These are phyloP conservation scores for Pugionium cornutum DNA, from an alignment of 345 rosid genomes.

Conservation along the genomic window DNA sequence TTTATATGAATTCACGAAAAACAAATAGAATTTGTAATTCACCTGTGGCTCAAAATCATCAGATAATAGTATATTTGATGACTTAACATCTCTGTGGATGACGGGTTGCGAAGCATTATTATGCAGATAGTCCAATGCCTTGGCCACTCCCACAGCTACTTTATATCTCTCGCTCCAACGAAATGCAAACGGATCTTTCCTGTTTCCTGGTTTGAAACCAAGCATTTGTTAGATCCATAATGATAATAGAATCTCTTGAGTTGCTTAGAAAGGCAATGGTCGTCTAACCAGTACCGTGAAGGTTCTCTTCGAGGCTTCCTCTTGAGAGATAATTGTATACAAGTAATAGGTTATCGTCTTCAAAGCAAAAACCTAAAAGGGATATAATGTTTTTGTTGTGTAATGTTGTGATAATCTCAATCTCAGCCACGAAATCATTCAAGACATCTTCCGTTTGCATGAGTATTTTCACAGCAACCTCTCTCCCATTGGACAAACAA, in stretches of 20 bases:
- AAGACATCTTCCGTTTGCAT: slow-evolving; percentile 68
- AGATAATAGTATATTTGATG: slow-evolving; percentile 83
- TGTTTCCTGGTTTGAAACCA: slow-evolving; percentile 52
- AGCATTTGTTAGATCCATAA: slow-evolving; percentile 14
- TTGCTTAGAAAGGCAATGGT: slow-evolving; percentile 1
- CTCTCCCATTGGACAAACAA: slow-evolving; percentile 69
- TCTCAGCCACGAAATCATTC: slow-evolving; percentile 74
- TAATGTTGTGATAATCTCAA: slow-evolving; percentile 76
- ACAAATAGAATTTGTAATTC: not conserved
- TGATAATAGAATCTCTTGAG: not conserved
- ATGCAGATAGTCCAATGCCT: slow-evolving; percentile 86
- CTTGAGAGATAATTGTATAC: slow-evolving; percentile 81
- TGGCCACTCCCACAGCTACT: slow-evolving; percentile 90
- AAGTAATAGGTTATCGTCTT: slow-evolving; percentile 63
- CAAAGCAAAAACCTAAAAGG: slow-evolving; percentile 84
- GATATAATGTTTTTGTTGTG: slow-evolving; percentile 77
- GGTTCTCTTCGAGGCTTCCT: slow-evolving; percentile 96
- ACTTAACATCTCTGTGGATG: slow-evolving; percentile 95
- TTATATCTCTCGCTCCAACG: slow-evolving; percentile 79
- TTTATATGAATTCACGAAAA: slow-evolving; percentile 1
- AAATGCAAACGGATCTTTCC: slow-evolving; percentile 56
- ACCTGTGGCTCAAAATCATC: slow-evolving; percentile 97
- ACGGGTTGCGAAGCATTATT: slow-evolving; percentile 57
- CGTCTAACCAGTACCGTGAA: slow-evolving; percentile 59
- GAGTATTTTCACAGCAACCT: slow-evolving; percentile 90